phyloP scores from a whole-genome alignment of 2,329 filamentous ascomycete genomes.

The Colletotrichum caudatum region DNA sequence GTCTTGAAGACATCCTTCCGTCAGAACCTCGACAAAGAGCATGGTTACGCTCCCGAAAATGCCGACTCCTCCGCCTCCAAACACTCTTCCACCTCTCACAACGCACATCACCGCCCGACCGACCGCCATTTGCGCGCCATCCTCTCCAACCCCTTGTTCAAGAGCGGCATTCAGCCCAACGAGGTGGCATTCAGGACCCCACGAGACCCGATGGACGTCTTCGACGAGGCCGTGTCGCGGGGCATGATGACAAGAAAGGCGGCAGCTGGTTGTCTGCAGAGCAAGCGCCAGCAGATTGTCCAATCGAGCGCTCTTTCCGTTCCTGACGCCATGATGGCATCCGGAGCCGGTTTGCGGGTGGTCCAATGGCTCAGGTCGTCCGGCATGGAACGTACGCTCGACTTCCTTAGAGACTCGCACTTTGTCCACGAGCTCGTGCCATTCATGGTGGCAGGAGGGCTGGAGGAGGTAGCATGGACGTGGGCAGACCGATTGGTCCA shows the following conservation, averaged over 20 bases:
- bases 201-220: conserved; percentile 65
- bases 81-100: conserved; percentile 27
- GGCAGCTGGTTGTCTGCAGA: conserved; percentile 66
- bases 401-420: conserved; percentile 57
- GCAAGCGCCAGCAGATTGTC: conserved; percentile 58
- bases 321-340: conserved; percentile 52
- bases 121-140: conserved; percentile 68
- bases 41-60: conserved; percentile 59
- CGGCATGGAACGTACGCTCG: conserved; percentile 59
- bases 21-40: conserved; percentile 68
- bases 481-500: conserved; percentile 55
- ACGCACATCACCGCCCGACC: conserved; percentile 52
- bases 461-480: conserved; percentile 64
- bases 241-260: conserved; percentile 68
- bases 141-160: conserved; percentile 68
- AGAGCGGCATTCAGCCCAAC: conserved; percentile 48
- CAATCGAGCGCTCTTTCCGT: conserved; percentile 50
- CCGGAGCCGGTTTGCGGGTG: conserved; percentile 61
- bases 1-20: conserved; percentile 69
- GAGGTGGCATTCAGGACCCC: conserved; percentile 30
- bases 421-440: conserved; percentile 57
- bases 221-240: conserved; percentile 66
- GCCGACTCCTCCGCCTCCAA: conserved; percentile 36
- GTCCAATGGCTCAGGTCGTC: conserved; percentile 66
- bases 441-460: conserved; percentile 65